A percentile compares a stretch with the other conserved stretches of the same genome.
phyloP scores from a whole-genome alignment of 257 asterid species.

The Euphrasia confusa region DNA sequence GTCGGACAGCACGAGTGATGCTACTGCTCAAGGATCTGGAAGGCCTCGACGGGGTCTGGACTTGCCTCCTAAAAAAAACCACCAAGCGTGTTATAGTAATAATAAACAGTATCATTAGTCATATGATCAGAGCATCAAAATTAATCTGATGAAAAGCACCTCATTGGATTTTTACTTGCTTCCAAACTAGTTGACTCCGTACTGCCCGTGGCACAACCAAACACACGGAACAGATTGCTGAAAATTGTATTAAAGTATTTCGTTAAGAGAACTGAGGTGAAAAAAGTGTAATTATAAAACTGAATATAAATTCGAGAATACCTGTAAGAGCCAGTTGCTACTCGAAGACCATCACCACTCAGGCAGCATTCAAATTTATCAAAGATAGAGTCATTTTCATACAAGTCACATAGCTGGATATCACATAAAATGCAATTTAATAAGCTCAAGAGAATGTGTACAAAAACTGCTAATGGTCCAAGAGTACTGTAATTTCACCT shows the following conservation, averaged over 20 bases:
- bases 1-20: slow-evolving; percentile 73
- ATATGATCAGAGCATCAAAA: slow-evolving; percentile 7
- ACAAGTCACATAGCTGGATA: slow-evolving; percentile 80
- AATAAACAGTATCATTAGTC: slow-evolving; percentile 3
- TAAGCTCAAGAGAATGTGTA: slow-evolving; percentile 29
- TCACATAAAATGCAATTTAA: slow-evolving; percentile 21
- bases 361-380: slow-evolving; percentile 98
- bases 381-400: slow-evolving; percentile 93
- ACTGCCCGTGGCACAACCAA: slow-evolving; percentile 61
- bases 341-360: slow-evolving; percentile 90
- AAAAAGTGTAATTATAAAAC: neutral
- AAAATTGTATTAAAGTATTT: slow-evolving; percentile 16
- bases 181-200: slow-evolving; percentile 66
- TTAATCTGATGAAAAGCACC: slow-evolving; percentile 33
- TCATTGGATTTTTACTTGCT: slow-evolving; percentile 79
- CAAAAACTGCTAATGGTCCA: slow-evolving; percentile 5
- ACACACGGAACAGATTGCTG: slow-evolving; percentile 80
- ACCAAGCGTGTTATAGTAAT: slow-evolving; percentile 15
- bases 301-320: slow-evolving; percentile 23
- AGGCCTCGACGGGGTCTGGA: slow-evolving; percentile 89
- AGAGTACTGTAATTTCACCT: slow-evolving; percentile 45
- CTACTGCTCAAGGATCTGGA: slow-evolving; percentile 85
- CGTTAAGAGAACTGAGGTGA: neutral
- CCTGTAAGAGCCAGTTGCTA: slow-evolving; percentile 99
- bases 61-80: slow-evolving; percentile 62